A percentile compares a stretch with the other conserved stretches of the same genome.
Evolutionary conservation across 805 yeast species (phyloP).

Genomic region (Lipomyces yamanashiensis): DNA sequence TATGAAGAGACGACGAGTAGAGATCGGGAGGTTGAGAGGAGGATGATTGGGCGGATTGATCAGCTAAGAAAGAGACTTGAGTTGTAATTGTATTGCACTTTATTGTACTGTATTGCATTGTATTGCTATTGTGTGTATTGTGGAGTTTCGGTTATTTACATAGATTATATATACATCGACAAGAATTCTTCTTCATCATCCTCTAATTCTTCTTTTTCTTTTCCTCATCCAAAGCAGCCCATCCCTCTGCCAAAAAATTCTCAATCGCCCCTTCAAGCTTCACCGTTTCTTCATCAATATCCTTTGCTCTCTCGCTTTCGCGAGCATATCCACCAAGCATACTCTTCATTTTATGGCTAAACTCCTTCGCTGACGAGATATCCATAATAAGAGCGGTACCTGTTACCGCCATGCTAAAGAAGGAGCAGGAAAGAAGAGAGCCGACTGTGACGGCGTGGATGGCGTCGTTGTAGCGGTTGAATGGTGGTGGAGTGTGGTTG

Average conservation of each 20-base stretch:
- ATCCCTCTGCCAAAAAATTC: conserved; percentile 21
- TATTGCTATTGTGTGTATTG: neutral
- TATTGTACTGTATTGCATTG: too few relatives aligned
- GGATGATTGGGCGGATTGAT: conserved; percentile 25
- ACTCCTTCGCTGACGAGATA: conserved; percentile 67
- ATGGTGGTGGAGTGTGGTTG: conserved; percentile 76
- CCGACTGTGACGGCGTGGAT: conserved; percentile 78
- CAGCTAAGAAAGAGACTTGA: conserved; percentile 9
- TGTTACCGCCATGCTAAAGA: conserved; percentile 68
- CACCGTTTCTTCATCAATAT: conserved; percentile 22
- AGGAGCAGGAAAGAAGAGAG: conserved; percentile 67
- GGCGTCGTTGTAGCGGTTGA: conserved; percentile 74
- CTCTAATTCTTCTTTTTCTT: neutral
- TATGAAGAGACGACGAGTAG: conserved; percentile 7
- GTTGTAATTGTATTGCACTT: neutral
- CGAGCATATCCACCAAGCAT: conserved; percentile 61
- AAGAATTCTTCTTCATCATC: neutral
- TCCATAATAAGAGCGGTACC: conserved; percentile 80
- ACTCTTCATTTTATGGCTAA: conserved; percentile 65
- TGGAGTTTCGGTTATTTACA: conserved; percentile 5
- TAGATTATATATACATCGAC: neutral
- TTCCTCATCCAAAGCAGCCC: conserved; percentile 9
- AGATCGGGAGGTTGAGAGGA: conserved; percentile 18
- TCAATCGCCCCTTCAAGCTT: conserved; percentile 29
- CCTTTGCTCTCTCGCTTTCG: conserved; percentile 25